phyloP scores from a whole-genome alignment of 1,284 basidiomycete genomes.

The Tilletia indica region DNA sequence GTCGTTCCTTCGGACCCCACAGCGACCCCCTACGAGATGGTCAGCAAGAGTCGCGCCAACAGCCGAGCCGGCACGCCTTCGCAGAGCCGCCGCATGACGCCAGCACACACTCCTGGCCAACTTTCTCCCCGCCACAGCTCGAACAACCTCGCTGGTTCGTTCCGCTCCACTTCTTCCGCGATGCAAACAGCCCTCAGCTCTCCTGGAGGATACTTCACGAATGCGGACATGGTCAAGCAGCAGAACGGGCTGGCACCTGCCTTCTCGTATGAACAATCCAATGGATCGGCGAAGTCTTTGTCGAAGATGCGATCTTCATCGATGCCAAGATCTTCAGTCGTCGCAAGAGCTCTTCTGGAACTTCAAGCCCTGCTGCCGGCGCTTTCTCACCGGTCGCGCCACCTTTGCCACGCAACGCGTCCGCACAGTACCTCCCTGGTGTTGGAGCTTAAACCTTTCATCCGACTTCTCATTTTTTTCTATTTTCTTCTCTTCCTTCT shows the following conservation, averaged over 20 bases:
- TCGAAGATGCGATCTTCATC: conserved; percentile 1
- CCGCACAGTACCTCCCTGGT: background rate
- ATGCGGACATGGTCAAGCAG: background rate
- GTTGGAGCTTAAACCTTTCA: conserved; percentile 5
- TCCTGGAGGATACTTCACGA: background rate
- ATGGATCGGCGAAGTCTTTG: background rate
- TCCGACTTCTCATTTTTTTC: background rate
- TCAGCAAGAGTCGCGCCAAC: conserved; percentile 5
- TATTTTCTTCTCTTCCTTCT: background rate
- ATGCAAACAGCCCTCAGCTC: conserved; percentile 12
- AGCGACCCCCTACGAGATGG: conserved; percentile 11
- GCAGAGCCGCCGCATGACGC: conserved; percentile 16
- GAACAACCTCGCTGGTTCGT: background rate
- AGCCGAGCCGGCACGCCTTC: conserved; percentile 6
- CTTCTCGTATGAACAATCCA: background rate
- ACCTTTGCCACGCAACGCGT: conserved; percentile 10
- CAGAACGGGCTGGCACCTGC: background rate
- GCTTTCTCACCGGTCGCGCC: conserved; percentile 10
- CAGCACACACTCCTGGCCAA: background rate
- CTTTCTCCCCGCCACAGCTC: conserved; percentile 8
- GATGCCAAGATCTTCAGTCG: conserved; percentile 13
- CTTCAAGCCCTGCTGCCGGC: background rate
- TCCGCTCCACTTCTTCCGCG: background rate
- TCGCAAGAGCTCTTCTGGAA: conserved; percentile 10
- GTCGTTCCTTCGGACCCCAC: conserved; percentile 13